phyloP scores from a whole-genome alignment of 2,329 filamentous ascomycete genomes.

The Aspergillus aculeatinus region DNA sequence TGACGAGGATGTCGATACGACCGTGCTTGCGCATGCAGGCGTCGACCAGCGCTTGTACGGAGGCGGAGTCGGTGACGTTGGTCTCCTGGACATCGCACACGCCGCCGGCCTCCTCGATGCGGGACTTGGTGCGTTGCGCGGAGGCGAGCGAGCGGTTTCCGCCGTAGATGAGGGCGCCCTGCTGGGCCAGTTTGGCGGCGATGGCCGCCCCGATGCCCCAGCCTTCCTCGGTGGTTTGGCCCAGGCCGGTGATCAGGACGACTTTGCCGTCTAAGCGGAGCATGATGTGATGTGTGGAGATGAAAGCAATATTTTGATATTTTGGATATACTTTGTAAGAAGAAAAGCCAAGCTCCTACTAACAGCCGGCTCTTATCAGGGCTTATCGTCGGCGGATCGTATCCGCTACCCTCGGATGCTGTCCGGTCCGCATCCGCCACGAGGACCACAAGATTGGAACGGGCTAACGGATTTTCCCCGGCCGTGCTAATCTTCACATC shows the following conservation, averaged over 20 bases:
- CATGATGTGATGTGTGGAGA: constrained; percentile 19
- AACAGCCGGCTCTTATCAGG: background rate
- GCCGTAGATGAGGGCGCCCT: constrained; percentile 53
- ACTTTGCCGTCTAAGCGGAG: constrained; percentile 24
- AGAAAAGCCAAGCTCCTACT: no score
- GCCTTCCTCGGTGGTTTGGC: constrained; percentile 40
- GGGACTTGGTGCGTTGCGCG: constrained; percentile 41
- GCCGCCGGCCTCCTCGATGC: constrained; percentile 36
- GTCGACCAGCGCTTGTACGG: constrained; percentile 54
- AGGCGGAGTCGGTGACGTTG: constrained; percentile 54
- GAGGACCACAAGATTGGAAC: no score
- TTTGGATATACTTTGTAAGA: no score
- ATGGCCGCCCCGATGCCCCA: constrained; percentile 56
- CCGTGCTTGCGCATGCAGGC: constrained; percentile 54
- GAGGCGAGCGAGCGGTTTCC: constrained; percentile 49
- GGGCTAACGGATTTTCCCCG: background rate
- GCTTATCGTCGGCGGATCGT: background rate
- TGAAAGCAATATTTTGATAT: no score
- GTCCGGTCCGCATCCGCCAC: no score
- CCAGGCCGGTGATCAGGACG: constrained; percentile 27
- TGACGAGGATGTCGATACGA: constrained; percentile 60
- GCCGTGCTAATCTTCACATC: background rate
- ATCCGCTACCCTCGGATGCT: background rate
- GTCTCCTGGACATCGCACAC: constrained; percentile 44
- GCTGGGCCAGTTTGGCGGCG: constrained; percentile 48